Evolutionary conservation across 2,329 filamentous ascomycete genomes (phyloP), one percentile per base, ranked within the genome.

Genomic region (Thermoascus crustaceus): DNA sequence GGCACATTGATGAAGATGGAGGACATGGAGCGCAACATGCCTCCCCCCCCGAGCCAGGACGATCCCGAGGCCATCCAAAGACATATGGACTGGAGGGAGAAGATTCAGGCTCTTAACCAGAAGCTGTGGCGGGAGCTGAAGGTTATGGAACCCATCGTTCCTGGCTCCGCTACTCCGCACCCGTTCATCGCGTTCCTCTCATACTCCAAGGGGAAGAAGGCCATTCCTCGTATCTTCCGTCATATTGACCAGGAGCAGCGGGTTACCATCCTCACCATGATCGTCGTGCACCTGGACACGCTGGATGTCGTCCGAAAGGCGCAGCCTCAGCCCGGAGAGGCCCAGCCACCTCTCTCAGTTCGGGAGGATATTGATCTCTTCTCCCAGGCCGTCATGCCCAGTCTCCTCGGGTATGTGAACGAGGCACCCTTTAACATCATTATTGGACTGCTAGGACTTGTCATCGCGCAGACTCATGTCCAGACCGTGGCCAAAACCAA

Each of bases 141-240:
- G 66, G 85, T 98, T 32, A 85, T 94, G 64, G 89, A 94, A 56
- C 88, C 87, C 1, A 91, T 95, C 48, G 82, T 76, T 18, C 73
- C 69, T 30, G 85, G 81, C 34, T 76, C 82, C 3, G 72, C 79
- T 11, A 68, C 69, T 3, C 69, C 75, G 11, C 91, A 98, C 58
- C 91, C 91, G 0, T 98, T 98, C 64, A 95, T 98, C 48, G 85
- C 88, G 30, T 89, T 98, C 59, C 69, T 98, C 30, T 94, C 88
- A 4, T 93, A 91, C 53, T 78, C 81, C 48, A 98, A 98, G 69
- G 91, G 91, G 54, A 96, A 95, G 68, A 94, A 91, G 67, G 85
- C 85, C 2, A 86, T 98, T 41, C 87, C 87, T 32, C 85, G 91
- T 37, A 84, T 96, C 35, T 96, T 96, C 75, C 82, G 87, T 27